Base-by-base conservation (phyloP, 2,329 filamentous ascomycete genomes). In the Exophiala lecanii-corni region DNA sequence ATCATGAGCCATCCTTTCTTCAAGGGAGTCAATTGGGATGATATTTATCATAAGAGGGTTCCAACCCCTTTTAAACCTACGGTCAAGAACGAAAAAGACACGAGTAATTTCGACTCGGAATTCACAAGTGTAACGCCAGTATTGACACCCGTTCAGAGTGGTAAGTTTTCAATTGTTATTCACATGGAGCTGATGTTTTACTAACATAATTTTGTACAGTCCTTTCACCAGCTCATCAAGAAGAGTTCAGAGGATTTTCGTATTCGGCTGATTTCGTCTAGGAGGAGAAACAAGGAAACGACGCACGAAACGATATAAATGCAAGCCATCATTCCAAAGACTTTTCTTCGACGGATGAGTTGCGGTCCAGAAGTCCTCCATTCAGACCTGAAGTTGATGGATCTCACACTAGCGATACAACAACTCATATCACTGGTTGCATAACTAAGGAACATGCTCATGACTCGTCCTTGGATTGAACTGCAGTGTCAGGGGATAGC, bases 1-100 rank as follows among this genome's bases (percentile, higher is more conserved):
- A 85, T 98, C 61, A 98, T 98, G 92, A 94, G 83, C 62, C 92
- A 98, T 65, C 87, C 92, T 1, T 98, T 98, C 75, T 98, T 98
- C 74, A 78, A 89, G 50, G 94, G 92, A 63, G 86, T 97, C 64
- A 94, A 92, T 68, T 98, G 92, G 92, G 92, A 98, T 54, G 92
- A 98, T 62, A 89, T 98, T 49, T 97, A 96, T 66, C 79, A 96
- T 70, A 98, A 97, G 79, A 80, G 88, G 25, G 81, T 96, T 15
- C 78, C 82, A 40, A 85, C 92, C 41, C 92, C 92, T 1, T 97
- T 96, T 72, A 67, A 89, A 65, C 92, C 92, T 13, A 79, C 80
- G 26, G 94, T 98, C 59, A 92, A 85, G 68, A 94, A 79, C 62
- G 79, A 89, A 6, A 96, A 92, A 32, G 92, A 98, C 70, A 98